Evolutionary conservation across 306 rosid species (phyloP), one percentile per base, ranked within the genome.

Genomic region (Vigna hirtella): DNA sequence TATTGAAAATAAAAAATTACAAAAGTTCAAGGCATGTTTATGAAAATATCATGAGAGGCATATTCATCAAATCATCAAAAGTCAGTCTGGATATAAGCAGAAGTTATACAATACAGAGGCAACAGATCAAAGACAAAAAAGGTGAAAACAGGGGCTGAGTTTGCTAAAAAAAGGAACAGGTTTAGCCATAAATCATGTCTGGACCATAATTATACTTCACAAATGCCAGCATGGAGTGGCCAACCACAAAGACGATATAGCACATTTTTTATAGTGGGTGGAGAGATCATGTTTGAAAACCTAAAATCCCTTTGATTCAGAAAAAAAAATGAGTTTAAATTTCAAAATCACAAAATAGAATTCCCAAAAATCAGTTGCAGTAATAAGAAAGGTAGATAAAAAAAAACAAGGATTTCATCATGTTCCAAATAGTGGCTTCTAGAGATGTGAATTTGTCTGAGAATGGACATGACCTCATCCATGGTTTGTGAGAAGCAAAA

Each of bases 341-440:
- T 20, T n/a, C 20, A 36, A 64, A 48, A 75, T 38, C 53, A 45
- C 20, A 58, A 11, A 15, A 26, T 0, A 2, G 64, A 55, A 20
- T 6, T n/a, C 52, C 24, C 16, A 6, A 34, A 52, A 51, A 51
- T 36, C 4, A 50, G 12, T 32, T 28, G 64, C n/a, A 18, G 20
- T 22, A 28, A 30, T 8, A 56, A 73, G 14, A 32, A 38, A 16
- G 40, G 38, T 63, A 13, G 11, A 63, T 7, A 22, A 38, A 36
- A 51, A 66, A 4, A 32, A 32, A 32, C 58, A 77, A 11, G 42
- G 58, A 42, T 12, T 77, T 26, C 40, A 24, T 9, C 57, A 3
- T 55, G 68, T 42, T 77, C 58, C 28, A 34, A 66, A 49, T 42
- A 17, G 50, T 38, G 15, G 9, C 49, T 40, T 42, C 65, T 40